Evolutionary conservation across 139 green algal species (phyloP).

Genomic region (Nannochloris sp.): DNA sequence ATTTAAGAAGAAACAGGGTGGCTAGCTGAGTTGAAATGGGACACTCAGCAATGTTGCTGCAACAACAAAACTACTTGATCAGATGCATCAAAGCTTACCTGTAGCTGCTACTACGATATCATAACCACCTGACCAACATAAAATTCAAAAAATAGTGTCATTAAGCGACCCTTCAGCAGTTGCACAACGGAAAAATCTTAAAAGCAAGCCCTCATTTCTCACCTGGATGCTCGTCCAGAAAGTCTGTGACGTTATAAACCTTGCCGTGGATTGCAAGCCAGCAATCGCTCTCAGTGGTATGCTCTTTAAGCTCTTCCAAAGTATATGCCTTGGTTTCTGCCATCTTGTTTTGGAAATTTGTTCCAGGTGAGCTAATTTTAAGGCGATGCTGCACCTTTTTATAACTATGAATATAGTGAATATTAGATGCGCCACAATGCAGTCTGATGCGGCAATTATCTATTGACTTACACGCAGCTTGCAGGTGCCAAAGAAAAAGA

Average conservation of each 20-base stretch:
- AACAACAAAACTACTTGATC: no score
- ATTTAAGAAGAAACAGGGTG: no score
- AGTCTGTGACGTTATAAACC: conserved; percentile 80
- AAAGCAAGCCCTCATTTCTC: not conserved
- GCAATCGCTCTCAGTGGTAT: conserved; percentile 71
- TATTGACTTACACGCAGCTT: no score
- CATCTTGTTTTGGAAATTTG: not conserved
- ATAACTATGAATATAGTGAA: no score
- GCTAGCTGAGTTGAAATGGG: no score
- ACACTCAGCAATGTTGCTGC: not conserved
- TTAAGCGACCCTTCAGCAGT: not conserved
- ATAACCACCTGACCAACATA: conserved; percentile 32
- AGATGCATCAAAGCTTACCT: conserved; percentile 23
- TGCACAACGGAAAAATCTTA: no score
- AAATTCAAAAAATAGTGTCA: not conserved
- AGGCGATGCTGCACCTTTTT: no score
- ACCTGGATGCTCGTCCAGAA: conserved; percentile 81
- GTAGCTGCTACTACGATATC: conserved; percentile 63
- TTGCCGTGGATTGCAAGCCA: conserved; percentile 77
- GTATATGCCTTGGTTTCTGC: conserved; percentile 17
- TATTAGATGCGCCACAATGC: no score
- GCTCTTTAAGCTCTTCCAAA: conserved; percentile 53
- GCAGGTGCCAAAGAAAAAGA: no score
- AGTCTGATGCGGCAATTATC: no score
- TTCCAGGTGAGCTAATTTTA: no score